Base-by-base conservation (phyloP, 2,329 filamentous ascomycete species). In the Pseudogymnoascus sp. region DNA sequence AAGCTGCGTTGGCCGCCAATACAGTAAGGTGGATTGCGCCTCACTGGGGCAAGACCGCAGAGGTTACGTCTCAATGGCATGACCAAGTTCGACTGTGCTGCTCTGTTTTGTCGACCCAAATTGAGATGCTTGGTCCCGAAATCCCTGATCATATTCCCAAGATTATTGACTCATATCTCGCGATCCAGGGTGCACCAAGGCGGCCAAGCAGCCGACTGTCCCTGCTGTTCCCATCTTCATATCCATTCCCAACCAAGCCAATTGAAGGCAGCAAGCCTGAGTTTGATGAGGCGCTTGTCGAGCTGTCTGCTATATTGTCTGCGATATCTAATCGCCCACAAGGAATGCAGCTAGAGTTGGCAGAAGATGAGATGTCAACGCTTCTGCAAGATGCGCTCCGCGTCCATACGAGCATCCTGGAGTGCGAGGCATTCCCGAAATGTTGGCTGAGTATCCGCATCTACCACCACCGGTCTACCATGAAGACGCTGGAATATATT, bases 381-480 rank as follows among this genome's bases (percentile, higher is more conserved):
- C 84, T 96, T 41, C 73, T 97, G 8, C 86, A 90, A 66, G 89
- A 92, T 68, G 84, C 88, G 0, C 81, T 99, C 26, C 87, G 89
- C 63, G 88, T 96, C 6, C 87, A 96, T 70, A 90, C 92, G 74
- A 97, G 92, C 66, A 91, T 99, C 60, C 78, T 99, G 9, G 85
- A 87, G 62, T 92, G 92, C 67, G 90, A 95, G 69, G 91, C 94
- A 0, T 97, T 96, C 74, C 94, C 95, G 0, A 78, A 84, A 15
- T 86, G 84, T 63, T 99, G 94, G 95, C 79, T 99, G 47, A 97
- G 92, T 72, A 84, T 96, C 61, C 89, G 95, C 70, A 94, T 97
- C 40, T 94, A 90, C 74, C 90, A 96, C 70, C 91, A 96, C 76
- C 91, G 91, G 70, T 93, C 92, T 15, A 90, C 90, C 1, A 90